A percentile compares a stretch with the other conserved stretches of the same genome.
phyloP scores from a whole-genome alignment of 2,329 filamentous ascomycete species.

The Rhynchosporium secalis region DNA sequence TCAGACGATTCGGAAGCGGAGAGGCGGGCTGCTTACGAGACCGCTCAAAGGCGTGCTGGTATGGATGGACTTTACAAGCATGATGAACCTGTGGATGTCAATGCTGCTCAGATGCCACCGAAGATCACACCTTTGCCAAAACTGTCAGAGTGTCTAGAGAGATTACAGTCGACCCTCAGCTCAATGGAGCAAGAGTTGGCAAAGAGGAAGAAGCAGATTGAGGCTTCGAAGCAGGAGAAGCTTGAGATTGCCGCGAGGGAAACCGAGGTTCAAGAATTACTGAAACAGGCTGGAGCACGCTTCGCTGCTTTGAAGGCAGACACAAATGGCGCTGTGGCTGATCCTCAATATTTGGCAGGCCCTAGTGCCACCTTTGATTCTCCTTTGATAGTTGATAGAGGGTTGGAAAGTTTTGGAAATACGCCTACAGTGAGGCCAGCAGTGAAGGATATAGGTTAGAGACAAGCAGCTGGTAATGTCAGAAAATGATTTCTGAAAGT shows the following conservation, averaged over 20 bases:
- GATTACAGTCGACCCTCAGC: slow-evolving; percentile 61
- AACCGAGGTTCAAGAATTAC: slow-evolving; percentile 73
- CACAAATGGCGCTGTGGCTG: slow-evolving; percentile 42
- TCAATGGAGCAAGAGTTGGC: slow-evolving; percentile 64
- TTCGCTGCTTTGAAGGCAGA: slow-evolving; percentile 60
- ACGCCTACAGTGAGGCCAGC: slow-evolving; percentile 38
- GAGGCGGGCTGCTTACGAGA: slow-evolving; percentile 80
- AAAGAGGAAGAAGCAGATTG: slow-evolving; percentile 61
- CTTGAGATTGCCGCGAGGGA: slow-evolving; percentile 68
- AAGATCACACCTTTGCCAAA: slow-evolving; percentile 78
- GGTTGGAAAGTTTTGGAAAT: slow-evolving; percentile 44
- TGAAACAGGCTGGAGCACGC: slow-evolving; percentile 77
- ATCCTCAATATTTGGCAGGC: slow-evolving; percentile 28
- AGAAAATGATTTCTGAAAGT: too few species aligned
- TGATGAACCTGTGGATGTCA: slow-evolving; percentile 43
- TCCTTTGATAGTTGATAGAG: slow-evolving; percentile 33
- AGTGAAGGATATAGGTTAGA: slow-evolving; percentile 38
- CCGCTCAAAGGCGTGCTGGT: slow-evolving; percentile 82
- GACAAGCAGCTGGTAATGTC: neutral
- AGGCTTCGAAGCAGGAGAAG: slow-evolving; percentile 68
- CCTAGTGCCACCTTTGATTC: slow-evolving; percentile 9
- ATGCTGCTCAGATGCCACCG: slow-evolving; percentile 42
- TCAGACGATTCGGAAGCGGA: slow-evolving; percentile 70
- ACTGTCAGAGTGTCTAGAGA: slow-evolving; percentile 64
- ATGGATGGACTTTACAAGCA: slow-evolving; percentile 67